Evolutionary conservation across 1,284 basidiomycete species (phyloP), one percentile per base, ranked within the genome.

Genomic region (Cutaneotrichosporon cyanovorans): DNA sequence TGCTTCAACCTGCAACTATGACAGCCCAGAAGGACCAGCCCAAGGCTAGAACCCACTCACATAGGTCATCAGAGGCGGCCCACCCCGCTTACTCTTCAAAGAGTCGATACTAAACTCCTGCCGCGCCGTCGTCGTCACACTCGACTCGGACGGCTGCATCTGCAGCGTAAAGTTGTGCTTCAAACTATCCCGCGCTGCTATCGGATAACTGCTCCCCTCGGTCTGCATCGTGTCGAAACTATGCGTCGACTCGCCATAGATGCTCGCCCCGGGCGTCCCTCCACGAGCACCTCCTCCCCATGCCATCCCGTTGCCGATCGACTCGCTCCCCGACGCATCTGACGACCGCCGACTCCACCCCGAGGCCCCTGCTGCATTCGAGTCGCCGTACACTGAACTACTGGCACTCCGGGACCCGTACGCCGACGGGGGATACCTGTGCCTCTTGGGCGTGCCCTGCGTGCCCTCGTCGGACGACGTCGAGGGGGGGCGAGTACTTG

Each of bases 41-140:
- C n/a, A n/a, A n/a, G n/a, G n/a, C n/a, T n/a, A n/a, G n/a, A 3
- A 40, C n/a, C 28, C 12, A 45, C 45, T 41, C 28, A 46, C 48
- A 35, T 42, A 45, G 35, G 37, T 45, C 20, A 45, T 30, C 3
- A 45, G 20, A 16, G 38, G 19, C 9, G 38, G 48, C 33, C 39
- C 36, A 16, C 43, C 48, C n/a, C n/a, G n/a, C 23, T 49, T 39
- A 3, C 34, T 5, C 22, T 40, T 40, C 28, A 40, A 32, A 30
- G 28, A 7, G 12, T 28, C 25, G 8, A 28, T 12, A 28, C 25
- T 28, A 12, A 7, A 28, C 25, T 28, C 25, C 8, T 7, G 8
- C 7, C 12, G 25, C 25, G 7, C 12, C 25, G 12, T 28, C 25
- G 25, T 28, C 25, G 20, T 32, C 20, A 16, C 14, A 25, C 20